phyloP scores from a whole-genome alignment of 2,329 filamentous ascomycete species.

The Fusarium algeriense region DNA sequence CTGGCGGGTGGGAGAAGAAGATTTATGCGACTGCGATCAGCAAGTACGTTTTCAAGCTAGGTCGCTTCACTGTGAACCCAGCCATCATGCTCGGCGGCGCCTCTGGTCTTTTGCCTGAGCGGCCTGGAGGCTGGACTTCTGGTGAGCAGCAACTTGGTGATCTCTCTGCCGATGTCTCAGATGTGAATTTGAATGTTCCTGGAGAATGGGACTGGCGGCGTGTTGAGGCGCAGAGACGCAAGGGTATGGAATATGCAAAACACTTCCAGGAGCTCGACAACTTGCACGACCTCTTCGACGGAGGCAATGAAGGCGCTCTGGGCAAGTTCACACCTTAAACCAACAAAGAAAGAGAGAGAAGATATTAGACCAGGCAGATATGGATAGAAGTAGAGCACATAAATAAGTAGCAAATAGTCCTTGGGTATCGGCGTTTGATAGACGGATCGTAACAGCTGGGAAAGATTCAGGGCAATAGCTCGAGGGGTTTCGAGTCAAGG shows the following conservation, averaged over 20 bases:
- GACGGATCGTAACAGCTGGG: not conserved
- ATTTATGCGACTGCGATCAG: slow-evolving; percentile 78
- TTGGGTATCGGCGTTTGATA: slow-evolving; percentile 1
- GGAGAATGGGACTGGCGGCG: slow-evolving; percentile 69
- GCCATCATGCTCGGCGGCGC: slow-evolving; percentile 75
- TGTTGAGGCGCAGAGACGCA: slow-evolving; percentile 66
- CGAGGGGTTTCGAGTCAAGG: not conserved
- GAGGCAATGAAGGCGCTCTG: slow-evolving; percentile 64
- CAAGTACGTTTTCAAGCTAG: slow-evolving; percentile 88
- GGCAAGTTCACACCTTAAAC: slow-evolving; percentile 61
- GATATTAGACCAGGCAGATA: not conserved
- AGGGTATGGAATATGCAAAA: slow-evolving; percentile 66
- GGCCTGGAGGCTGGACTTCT: slow-evolving; percentile 74
- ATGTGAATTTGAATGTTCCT: slow-evolving; percentile 51
- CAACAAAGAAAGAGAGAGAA: not conserved
- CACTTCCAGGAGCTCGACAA: slow-evolving; percentile 70
- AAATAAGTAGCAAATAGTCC: not conserved
- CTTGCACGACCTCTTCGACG: slow-evolving; percentile 65
- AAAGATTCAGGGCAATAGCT: not conserved
- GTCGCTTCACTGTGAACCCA: slow-evolving; percentile 85
- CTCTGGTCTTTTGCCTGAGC: slow-evolving; percentile 78
- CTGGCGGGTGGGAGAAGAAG: slow-evolving; percentile 68
- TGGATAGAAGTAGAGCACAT: slow-evolving; percentile 4
- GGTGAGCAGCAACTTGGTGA: slow-evolving; percentile 59
- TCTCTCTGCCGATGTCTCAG: slow-evolving; percentile 54